Evolutionary conservation across 257 asterid species (phyloP).

Genomic region (Plantago elongata): DNA sequence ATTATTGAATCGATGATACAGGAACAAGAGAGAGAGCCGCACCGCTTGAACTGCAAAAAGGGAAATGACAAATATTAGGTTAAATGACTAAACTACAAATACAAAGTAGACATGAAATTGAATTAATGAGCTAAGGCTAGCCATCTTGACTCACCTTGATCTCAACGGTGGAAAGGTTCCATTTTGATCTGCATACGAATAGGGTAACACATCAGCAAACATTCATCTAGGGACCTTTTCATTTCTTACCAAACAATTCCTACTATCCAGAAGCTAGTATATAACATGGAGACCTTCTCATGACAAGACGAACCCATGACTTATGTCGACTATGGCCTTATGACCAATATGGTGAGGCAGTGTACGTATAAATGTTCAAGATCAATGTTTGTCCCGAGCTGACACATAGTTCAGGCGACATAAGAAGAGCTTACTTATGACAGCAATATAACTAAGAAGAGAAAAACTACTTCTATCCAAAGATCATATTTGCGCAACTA

Average conservation of each 20-base stretch:
- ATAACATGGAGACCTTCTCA: no score
- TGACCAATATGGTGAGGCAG: no score
- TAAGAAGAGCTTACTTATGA: no score
- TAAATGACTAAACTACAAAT: neutral
- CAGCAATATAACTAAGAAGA: conserved; percentile 1
- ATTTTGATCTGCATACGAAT: conserved; percentile 62
- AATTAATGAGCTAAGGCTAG: neutral
- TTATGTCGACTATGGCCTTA: no score
- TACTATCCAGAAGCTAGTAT: no score
- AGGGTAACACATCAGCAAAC: conserved; percentile 21
- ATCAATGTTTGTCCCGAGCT: no score
- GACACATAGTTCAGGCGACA: no score
- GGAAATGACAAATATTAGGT: conserved; percentile 23
- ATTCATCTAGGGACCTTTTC: neutral
- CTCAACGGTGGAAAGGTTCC: conserved; percentile 68
- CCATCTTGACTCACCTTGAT: conserved; percentile 44
- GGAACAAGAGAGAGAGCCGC: conserved; percentile 23
- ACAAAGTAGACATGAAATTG: neutral
- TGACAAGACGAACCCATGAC: no score
- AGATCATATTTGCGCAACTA: conserved; percentile 9
- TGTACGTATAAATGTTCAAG: no score
- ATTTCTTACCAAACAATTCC: no score
- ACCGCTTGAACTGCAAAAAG: conserved; percentile 80
- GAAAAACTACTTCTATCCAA: neutral
- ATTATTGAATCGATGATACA: conserved; percentile 2